Evolutionary conservation across 148 eudicot genomes (phyloP).

Genomic region (Persicaria tinctoria): DNA sequence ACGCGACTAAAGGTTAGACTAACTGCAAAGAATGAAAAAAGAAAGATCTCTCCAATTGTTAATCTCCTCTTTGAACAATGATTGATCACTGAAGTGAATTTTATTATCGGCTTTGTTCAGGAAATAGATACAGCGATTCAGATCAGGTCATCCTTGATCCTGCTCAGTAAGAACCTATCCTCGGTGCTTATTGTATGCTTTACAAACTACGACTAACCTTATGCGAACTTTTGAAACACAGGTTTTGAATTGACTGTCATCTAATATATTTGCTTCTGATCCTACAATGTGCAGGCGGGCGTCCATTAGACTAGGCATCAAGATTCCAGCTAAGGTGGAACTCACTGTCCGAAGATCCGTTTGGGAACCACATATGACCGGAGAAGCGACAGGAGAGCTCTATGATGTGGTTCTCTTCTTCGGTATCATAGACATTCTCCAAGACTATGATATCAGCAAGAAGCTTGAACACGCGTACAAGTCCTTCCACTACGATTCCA

Average conservation of each 20-base stretch:
- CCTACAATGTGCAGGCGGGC: constrained; percentile 32
- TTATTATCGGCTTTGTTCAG: constrained; percentile 23
- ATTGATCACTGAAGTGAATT: not conserved
- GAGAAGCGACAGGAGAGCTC: constrained; percentile 61
- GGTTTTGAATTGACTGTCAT: not conserved
- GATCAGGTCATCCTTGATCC: constrained; percentile 38
- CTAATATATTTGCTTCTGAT: not conserved
- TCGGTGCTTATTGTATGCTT: not conserved
- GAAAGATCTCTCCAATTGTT: not conserved
- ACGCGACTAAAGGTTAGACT: constrained; percentile 22
- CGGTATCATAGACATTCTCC: constrained; percentile 66
- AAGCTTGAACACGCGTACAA: constrained; percentile 75
- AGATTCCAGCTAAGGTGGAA: constrained; percentile 62
- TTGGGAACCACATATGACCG: constrained; percentile 41
- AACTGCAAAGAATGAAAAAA: not conserved
- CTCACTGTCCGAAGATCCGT: constrained; percentile 48
- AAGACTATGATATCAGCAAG: constrained; percentile 76
- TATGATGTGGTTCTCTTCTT: constrained; percentile 51
- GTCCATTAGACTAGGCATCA: constrained; percentile 42
- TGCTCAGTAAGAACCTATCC: constrained; percentile 28
- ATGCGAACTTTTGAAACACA: not conserved
- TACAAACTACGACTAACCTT: not conserved
- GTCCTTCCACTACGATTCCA: constrained; percentile 58
- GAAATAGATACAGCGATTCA: constrained; percentile 30
- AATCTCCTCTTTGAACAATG: not conserved